Conservation (phyloP, 2,329 filamentous ascomycete genomes). For the Hymenoscyphus fraxineus region DNA sequence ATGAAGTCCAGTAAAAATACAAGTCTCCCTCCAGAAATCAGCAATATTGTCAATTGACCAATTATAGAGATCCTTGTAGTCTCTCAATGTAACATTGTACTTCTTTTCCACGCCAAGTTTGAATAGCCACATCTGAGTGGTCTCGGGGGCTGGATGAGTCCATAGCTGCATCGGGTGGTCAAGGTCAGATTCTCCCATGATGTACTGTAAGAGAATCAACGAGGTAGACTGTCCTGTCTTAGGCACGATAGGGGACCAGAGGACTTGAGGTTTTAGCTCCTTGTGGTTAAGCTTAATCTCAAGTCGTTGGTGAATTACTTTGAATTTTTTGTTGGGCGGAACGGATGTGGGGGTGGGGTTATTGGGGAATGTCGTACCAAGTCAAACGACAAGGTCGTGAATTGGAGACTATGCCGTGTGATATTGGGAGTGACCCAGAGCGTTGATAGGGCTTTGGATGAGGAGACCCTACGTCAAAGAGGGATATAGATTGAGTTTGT, state of each 20-base stretch:
- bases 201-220: not conserved
- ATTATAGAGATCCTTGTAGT: conserved; percentile 69
- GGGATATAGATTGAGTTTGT: not conserved
- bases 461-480: not conserved
- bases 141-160: conserved; percentile 62
- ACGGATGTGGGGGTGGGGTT: conserved; percentile 2
- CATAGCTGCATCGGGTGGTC: conserved; percentile 52
- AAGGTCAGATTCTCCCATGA: not conserved
- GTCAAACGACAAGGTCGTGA: not conserved
- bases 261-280: not conserved
- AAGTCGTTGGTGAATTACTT: not conserved
- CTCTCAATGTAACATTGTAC: conserved; percentile 56
- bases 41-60: conserved; percentile 82
- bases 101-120: conserved; percentile 65
- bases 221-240: not conserved
- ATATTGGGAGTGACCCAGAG: not conserved
- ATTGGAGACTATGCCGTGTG: not conserved
- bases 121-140: conserved; percentile 70
- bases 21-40: conserved; percentile 78
- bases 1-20: conserved; percentile 35
- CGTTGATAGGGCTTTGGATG: not conserved
- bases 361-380: not conserved
- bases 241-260: not conserved
- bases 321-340: not conserved
- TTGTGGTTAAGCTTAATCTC: not conserved